Conservation (phyloP, 441 rosid species). For the Populus tomentosa region DNA sequence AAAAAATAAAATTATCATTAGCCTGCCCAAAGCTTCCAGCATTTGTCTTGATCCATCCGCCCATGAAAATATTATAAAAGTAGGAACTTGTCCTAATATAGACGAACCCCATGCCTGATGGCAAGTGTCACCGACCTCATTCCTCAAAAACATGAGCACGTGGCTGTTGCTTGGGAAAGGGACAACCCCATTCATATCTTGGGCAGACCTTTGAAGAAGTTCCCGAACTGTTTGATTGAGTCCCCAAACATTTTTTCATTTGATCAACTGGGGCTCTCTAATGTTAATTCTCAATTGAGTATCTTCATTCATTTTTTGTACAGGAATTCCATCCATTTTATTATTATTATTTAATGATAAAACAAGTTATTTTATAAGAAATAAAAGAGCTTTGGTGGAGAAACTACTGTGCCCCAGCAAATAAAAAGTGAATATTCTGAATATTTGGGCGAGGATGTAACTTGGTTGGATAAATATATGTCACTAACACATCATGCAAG, state of each 20-base stretch:
- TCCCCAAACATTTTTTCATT: neutral
- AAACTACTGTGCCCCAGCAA: too few species aligned
- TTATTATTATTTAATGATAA: too few species aligned
- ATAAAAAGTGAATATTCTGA: too few species aligned
- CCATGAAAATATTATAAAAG: neutral
- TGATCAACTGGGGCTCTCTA: neutral
- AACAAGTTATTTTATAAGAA: too few species aligned
- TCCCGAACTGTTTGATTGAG: neutral
- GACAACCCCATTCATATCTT: neutral
- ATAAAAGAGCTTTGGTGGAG: too few species aligned
- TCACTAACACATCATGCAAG: fast-evolving
- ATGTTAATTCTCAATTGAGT: neutral
- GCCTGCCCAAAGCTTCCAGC: neutral
- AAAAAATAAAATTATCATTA: too few species aligned
- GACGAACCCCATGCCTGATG: neutral
- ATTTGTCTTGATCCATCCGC: neutral
- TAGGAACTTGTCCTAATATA: neutral
- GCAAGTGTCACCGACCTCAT: constrained; percentile 30
- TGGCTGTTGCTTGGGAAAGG: constrained; percentile 25
- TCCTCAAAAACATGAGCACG: constrained; percentile 13
- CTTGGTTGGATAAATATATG: too few species aligned
- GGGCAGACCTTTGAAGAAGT: neutral
- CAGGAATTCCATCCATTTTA: too few species aligned
- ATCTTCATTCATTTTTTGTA: too few species aligned
- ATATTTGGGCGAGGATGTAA: too few species aligned